phyloP scores from a whole-genome alignment of 495 filamentous ascomycete genomes.

The Beverwykella pulmonaria region DNA sequence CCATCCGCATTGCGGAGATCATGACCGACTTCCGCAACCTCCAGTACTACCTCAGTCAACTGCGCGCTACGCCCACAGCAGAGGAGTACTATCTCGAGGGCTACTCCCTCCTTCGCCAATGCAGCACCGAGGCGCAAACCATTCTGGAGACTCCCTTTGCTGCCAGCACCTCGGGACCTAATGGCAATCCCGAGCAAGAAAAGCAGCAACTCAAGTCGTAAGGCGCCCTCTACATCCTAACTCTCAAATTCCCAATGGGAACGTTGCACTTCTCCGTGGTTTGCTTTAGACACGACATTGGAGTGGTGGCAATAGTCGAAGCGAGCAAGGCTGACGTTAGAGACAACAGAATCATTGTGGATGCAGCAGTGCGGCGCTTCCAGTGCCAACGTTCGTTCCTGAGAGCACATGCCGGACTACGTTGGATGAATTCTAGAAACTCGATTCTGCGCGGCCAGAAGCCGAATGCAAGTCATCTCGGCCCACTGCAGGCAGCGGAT shows the following conservation, averaged over 20 bases:
- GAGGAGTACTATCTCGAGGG: conserved; percentile 81
- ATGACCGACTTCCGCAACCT: conserved; percentile 83
- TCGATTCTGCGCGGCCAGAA: conserved; percentile 65
- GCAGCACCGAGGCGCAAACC: conserved; percentile 71
- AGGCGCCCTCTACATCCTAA: conserved; percentile 20
- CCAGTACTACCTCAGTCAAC: conserved; percentile 76
- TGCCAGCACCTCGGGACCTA: conserved; percentile 52
- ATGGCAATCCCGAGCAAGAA: conserved; percentile 66
- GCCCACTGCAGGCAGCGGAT: conserved; percentile 62
- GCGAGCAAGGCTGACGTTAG: conserved; percentile 30
- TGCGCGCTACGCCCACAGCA: conserved; percentile 58
- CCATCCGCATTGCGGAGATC: conserved; percentile 78
- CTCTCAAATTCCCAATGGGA: neutral
- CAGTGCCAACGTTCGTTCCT: conserved; percentile 85
- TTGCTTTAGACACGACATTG: neutral
- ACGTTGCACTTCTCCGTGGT: neutral
- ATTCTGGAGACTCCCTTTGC: conserved; percentile 72
- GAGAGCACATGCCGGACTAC: conserved; percentile 71
- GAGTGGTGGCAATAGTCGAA: neutral
- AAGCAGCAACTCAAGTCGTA: conserved; percentile 79
- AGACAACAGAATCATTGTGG: conserved; percentile 68
- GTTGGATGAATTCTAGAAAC: conserved; percentile 77
- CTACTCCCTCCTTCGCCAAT: conserved; percentile 74
- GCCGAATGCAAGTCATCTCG: conserved; percentile 59
- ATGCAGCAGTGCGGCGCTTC: conserved; percentile 78